phyloP scores from a whole-genome alignment of 176 grass and related monocot species.

The Themeda triandra region DNA sequence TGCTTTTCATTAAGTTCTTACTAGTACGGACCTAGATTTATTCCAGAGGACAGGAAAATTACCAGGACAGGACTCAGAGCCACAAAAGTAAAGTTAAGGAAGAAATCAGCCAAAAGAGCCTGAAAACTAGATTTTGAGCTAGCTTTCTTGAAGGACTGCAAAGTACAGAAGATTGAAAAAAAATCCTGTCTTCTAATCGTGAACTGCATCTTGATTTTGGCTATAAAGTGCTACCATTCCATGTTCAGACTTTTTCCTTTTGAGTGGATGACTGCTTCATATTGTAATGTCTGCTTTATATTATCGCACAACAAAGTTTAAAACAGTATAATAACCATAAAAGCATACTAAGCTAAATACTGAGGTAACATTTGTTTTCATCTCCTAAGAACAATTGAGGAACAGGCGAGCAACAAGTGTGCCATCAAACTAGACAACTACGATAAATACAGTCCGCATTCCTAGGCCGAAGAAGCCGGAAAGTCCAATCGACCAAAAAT shows the following conservation, averaged over 20 bases:
- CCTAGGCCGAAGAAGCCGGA: too few relatives aligned
- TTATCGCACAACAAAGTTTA: background rate
- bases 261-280: background rate
- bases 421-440: too few relatives aligned
- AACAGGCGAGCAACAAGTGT: too few relatives aligned
- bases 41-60: background rate
- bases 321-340: background rate
- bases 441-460: too few relatives aligned
- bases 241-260: background rate
- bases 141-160: background rate
- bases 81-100: background rate
- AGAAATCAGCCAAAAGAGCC: background rate
- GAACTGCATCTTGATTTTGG: background rate
- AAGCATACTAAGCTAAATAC: background rate
- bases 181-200: background rate
- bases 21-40: too few relatives aligned
- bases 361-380: too few relatives aligned
- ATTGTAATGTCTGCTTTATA: too few relatives aligned
- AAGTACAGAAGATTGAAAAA: background rate
- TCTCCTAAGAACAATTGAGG: too few relatives aligned
- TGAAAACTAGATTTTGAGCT: background rate
- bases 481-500: too few relatives aligned
- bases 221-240: too few relatives aligned
- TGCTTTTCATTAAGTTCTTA: too few relatives aligned
- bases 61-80: background rate